A percentile compares a stretch with the other conserved stretches of the same genome.
Evolutionary conservation across 441 rosid species (phyloP).

Genomic region (Gossypium davidsonii): DNA sequence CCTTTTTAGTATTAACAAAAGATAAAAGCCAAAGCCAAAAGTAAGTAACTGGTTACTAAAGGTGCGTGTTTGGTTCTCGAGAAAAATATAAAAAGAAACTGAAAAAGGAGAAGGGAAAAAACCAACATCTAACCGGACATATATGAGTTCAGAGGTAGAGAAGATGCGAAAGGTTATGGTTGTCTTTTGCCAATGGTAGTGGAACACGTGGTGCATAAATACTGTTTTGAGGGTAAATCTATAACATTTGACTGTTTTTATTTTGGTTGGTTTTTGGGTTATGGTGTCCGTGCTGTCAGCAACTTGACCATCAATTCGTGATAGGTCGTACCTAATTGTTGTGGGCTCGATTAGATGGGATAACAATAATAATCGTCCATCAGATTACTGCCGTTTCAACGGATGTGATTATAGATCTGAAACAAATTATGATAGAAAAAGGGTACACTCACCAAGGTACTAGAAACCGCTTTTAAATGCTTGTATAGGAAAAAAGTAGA

Average conservation of each 20-base stretch:
- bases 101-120: conserved; percentile 5
- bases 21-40: background rate
- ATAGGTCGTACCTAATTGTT: background rate
- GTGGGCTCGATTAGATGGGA: background rate
- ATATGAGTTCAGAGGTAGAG: background rate
- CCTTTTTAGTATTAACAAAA: background rate
- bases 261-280: background rate
- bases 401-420: conserved; percentile 25
- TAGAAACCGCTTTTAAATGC: no score
- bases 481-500: no score
- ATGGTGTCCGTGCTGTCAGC: conserved; percentile 13
- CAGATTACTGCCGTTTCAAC: conserved; percentile 8
- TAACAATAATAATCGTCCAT: conserved; percentile 1
- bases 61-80: conserved; percentile 29
- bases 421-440: background rate
- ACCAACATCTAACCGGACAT: conserved; percentile 27
- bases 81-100: conserved; percentile 1
- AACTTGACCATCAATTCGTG: conserved; percentile 15
- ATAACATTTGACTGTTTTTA: conserved; percentile 16
- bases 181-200: background rate
- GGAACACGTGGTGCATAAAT: conserved; percentile 20
- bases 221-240: conserved; percentile 17
- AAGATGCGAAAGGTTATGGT: conserved; percentile 1
- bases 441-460: no score
- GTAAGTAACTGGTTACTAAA: background rate